A percentile compares a stretch with the other conserved stretches of the same genome.
Evolutionary conservation across 306 rosid genomes (phyloP).

Genomic region (Aeschynomene evenia): DNA sequence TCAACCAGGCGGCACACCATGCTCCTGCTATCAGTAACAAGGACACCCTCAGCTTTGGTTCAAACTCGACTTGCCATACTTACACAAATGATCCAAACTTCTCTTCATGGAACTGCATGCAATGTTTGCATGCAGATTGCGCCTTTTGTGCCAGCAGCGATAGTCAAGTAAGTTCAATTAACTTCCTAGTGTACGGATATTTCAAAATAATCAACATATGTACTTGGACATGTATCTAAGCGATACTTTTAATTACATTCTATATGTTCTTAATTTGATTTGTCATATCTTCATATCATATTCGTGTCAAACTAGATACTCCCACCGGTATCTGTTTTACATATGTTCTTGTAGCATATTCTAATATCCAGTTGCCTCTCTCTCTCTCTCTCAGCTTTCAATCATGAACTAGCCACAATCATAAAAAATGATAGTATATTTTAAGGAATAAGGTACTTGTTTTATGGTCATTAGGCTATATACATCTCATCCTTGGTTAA

Average conservation of each 20-base stretch:
- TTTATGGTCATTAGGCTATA: not conserved
- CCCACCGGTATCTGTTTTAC: too few species aligned
- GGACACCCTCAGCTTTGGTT: conserved; percentile 61
- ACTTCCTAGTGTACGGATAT: too few species aligned
- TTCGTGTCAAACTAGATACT: too few species aligned
- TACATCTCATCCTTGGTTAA: not conserved
- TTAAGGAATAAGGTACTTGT: not conserved
- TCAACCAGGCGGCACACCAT: conserved; percentile 51
- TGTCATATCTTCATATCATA: too few species aligned
- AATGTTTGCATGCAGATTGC: conserved; percentile 58
- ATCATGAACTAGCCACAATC: not conserved
- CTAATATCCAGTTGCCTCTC: not conserved
- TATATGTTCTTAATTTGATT: too few species aligned
- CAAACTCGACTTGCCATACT: conserved; percentile 59
- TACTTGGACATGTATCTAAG: too few species aligned
- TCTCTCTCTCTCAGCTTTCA: too few species aligned
- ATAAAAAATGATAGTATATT: not conserved
- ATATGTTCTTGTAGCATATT: too few species aligned
- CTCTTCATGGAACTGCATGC: conserved; percentile 74
- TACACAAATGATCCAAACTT: conserved; percentile 42
- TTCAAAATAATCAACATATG: too few species aligned
- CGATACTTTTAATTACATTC: too few species aligned
- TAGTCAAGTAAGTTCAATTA: conserved; percentile 41
- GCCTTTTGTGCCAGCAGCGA: conserved; percentile 56
- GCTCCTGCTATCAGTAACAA: conserved; percentile 47